Evolutionary conservation across 805 yeast genomes (phyloP).

Genomic region (Pichia heedii): DNA sequence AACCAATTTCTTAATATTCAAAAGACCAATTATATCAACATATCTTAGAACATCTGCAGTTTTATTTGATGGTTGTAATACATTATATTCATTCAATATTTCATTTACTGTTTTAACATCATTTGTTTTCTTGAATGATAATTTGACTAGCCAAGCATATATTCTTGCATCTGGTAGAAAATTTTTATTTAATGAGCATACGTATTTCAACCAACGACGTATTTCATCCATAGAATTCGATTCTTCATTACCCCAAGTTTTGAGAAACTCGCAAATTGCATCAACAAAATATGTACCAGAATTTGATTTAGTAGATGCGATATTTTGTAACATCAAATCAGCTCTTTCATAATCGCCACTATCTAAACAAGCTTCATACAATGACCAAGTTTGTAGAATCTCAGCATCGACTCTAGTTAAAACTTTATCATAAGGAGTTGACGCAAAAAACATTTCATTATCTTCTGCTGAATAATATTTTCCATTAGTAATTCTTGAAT

Average conservation of each 20-base stretch:
- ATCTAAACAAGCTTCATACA: constrained; percentile 69
- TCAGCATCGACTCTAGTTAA: constrained; percentile 20
- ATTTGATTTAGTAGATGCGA: constrained; percentile 28
- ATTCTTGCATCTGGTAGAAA: constrained; percentile 22
- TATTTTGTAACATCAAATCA: constrained; percentile 51
- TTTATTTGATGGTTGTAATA: constrained; percentile 16
- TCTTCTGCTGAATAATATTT: not conserved
- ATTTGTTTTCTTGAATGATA: constrained; percentile 19
- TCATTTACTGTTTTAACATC: constrained; percentile 11
- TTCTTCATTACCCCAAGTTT: constrained; percentile 25
- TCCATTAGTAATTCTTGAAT: constrained; percentile 5
- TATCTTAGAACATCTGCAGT: constrained; percentile 31
- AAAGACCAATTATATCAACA: constrained; percentile 38
- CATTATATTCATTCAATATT: constrained; percentile 11
- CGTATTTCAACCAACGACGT: constrained; percentile 20
- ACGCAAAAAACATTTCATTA: constrained; percentile 11
- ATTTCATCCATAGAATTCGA: constrained; percentile 16
- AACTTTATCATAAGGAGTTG: constrained; percentile 22
- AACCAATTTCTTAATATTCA: constrained; percentile 33
- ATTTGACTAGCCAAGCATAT: constrained; percentile 23
- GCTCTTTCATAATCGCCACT: constrained; percentile 64
- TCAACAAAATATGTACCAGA: constrained; percentile 41
- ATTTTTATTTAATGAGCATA: constrained; percentile 10
- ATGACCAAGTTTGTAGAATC: constrained; percentile 41
- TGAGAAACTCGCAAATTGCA: constrained; percentile 60